phyloP scores from a whole-genome alignment of 768 basidiomycete genomes.

The Leccinum rimulosum region DNA sequence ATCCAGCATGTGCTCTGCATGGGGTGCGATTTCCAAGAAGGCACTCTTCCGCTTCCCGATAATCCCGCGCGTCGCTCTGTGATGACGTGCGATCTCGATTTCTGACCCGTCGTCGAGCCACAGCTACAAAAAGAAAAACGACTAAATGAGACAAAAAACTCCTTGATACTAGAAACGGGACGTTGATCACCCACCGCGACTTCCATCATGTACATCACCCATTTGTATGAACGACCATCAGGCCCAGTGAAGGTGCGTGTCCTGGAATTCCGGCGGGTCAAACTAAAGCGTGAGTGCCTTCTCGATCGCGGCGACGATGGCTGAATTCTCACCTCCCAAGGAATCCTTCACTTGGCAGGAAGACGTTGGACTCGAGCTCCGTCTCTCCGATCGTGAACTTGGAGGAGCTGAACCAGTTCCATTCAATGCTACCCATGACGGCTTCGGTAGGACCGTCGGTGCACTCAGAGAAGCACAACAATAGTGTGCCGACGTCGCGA shows the following conservation, averaged over 20 bases:
- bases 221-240: constrained; percentile 33
- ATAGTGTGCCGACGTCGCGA: too few relatives aligned
- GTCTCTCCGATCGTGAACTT: constrained; percentile 28
- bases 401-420: constrained; percentile 29
- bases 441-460: too few relatives aligned
- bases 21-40: constrained; percentile 20
- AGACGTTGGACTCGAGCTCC: constrained; percentile 25
- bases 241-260: constrained; percentile 31
- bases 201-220: constrained; percentile 20
- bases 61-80: constrained; percentile 24
- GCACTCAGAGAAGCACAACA: too few relatives aligned
- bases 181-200: constrained; percentile 11
- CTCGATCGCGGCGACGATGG: too few relatives aligned
- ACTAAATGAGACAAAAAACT: not conserved
- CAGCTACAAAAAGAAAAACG: constrained; percentile 4
- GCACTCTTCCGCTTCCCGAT: constrained; percentile 22
- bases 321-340: constrained; percentile 12
- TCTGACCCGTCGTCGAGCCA: constrained; percentile 17
- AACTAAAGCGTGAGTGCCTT: not conserved
- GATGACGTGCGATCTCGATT: constrained; percentile 19
- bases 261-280: not conserved
- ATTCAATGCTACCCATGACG: constrained; percentile 8
- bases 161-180: not conserved
- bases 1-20: constrained; percentile 26
- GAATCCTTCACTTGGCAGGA: constrained; percentile 21